phyloP scores from a whole-genome alignment of 768 basidiomycete genomes.

The Harrya chromipes region DNA sequence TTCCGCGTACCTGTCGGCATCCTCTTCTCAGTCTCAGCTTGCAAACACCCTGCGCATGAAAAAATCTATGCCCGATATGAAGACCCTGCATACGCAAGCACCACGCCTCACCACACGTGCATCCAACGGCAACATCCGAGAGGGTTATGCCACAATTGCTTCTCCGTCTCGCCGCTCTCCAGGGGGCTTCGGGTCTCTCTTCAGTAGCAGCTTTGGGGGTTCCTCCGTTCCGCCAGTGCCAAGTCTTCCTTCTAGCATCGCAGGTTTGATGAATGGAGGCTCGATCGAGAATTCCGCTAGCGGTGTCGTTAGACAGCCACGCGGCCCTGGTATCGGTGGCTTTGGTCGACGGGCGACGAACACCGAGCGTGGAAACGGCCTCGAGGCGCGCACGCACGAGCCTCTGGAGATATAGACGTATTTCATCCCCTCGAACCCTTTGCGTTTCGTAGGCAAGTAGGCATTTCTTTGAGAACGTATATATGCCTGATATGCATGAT shows the following conservation, averaged over 20 bases:
- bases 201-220: constrained; percentile 42
- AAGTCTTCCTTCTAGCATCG: constrained; percentile 59
- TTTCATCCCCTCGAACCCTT: not conserved
- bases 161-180: constrained; percentile 76
- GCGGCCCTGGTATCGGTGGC: constrained; percentile 77
- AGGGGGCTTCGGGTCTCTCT: constrained; percentile 69
- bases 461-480: constrained; percentile 19
- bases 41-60: constrained; percentile 73
- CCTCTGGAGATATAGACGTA: constrained; percentile 70
- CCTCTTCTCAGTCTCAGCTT: constrained; percentile 42
- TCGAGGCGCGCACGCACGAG: constrained; percentile 85
- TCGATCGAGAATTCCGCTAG: constrained; percentile 33
- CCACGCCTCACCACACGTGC: constrained; percentile 77
- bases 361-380: constrained; percentile 52
- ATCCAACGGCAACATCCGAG: constrained; percentile 86
- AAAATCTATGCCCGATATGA: constrained; percentile 99
- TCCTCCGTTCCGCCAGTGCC: constrained; percentile 71
- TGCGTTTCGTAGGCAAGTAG: constrained; percentile 18
- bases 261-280: constrained; percentile 43
- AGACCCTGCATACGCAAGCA: constrained; percentile 75
- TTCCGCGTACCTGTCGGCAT: constrained; percentile 70
- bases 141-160: constrained; percentile 83
- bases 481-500: constrained; percentile 25
- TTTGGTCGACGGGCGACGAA: constrained; percentile 54
- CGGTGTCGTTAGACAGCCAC: constrained; percentile 79